Conservation (phyloP, 164 flowering plant genomes). For the Berberis vulgaris region DNA sequence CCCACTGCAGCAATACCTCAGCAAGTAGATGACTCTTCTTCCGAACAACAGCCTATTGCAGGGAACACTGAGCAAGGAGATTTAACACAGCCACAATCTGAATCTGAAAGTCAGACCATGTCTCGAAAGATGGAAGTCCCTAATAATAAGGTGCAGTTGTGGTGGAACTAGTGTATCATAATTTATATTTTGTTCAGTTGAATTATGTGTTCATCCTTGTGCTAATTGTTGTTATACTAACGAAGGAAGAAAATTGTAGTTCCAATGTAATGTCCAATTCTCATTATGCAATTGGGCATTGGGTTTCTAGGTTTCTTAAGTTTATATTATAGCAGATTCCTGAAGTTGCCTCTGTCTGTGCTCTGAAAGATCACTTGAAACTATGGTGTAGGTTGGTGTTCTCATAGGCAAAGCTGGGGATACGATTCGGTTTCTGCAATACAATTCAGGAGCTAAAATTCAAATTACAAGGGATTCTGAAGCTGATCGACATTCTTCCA, state of each 20-base stretch:
- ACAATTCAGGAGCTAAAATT: conserved; percentile 84
- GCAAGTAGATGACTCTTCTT: conserved; percentile 17
- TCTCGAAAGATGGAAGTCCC: conserved; percentile 81
- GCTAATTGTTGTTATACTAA: background rate
- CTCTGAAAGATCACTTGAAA: background rate
- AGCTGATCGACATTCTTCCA: conserved; percentile 57
- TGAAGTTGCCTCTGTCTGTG: background rate
- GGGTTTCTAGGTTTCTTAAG: background rate
- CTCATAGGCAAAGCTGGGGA: conserved; percentile 94
- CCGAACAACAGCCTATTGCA: conserved; percentile 10
- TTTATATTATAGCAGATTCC: background rate
- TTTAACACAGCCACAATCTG: conserved; percentile 16
- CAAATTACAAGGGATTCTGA: conserved; percentile 90
- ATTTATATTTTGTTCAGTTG: background rate
- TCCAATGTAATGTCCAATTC: no score
- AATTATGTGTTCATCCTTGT: background rate
- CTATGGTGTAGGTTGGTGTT: conserved; percentile 70
- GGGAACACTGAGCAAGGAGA: conserved; percentile 27
- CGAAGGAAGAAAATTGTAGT: background rate
- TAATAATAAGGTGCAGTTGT: conserved; percentile 54
- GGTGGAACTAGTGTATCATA: background rate
- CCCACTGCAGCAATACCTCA: conserved; percentile 16
- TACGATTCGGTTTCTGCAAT: conserved; percentile 68
- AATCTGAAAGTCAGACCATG: conserved; percentile 15
- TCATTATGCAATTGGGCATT: background rate